Base-by-base conservation (phyloP, 108 stramenopile species). In the Schizochytrium sp. region DNA sequence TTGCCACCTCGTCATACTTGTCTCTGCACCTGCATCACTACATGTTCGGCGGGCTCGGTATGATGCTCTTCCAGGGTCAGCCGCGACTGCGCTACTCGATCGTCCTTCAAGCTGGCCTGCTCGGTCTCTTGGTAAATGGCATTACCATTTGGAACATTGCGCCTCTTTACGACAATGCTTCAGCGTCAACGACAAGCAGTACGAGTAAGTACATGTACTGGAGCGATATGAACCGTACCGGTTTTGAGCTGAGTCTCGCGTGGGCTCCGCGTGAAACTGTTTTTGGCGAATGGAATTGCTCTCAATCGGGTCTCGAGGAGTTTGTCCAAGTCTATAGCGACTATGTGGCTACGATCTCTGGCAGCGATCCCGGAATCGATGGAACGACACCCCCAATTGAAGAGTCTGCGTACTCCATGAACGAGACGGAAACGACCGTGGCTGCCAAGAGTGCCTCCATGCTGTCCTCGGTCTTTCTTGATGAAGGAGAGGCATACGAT, bases 21-120 rank as follows among this genome's bases (percentile, higher is more conserved):
- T 45, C 12, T 6, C 10, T 83, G 45, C 76, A 83, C 23, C 76
- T 83, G n/a, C 76, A 83, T 23, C 76, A 83, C 28, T 83, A 25
- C 51, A 83, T 83, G 76, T 47, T 83, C 4, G 76, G 76, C 28
- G 51, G 76, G 14, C 45, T 83, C 18, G 76, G 76, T 6, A 28
- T 83, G 23, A n/a, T 83, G 25, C 76, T 83, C 4, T 83, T 47
- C 51, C 76, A 83, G 51, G 76, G 76, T 12, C 76, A 83, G 51
- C 76, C 76, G 51, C 45, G 76, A 16, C 76, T 83, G 76, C 76
- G 76, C 45, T 83, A 83, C 51, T 83, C 76, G 28, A 83, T 83
- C 19, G 48, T 83, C 14, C 45, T 83, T 6, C 76, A 83, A 23
- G 76, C 18, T 16, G 48, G 45, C 51, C 45, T 83, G 76, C 51